A percentile compares a stretch with the other conserved stretches of the same genome.
Conservation (phyloP, 1,284 basidiomycete genomes). For the Cryptococcus sp. region DNA sequence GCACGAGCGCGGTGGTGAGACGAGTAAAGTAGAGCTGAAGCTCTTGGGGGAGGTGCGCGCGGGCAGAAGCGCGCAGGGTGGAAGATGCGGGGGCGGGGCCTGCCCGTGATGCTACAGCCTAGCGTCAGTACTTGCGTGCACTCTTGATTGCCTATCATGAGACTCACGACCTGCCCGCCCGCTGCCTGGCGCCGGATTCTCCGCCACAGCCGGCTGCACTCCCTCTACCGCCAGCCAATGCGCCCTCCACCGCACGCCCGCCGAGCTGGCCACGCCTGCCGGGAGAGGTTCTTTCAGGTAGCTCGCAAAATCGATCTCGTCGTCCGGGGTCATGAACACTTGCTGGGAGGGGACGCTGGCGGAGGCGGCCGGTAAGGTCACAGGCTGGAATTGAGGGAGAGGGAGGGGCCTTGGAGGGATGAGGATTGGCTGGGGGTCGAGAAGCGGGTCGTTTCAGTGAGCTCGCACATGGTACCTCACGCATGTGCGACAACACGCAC, state of each 20-base stretch:
- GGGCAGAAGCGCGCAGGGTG: conserved; percentile 56
- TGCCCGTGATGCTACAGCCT: conserved; percentile 22
- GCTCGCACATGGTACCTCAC: background rate
- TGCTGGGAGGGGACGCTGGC: conserved; percentile 54
- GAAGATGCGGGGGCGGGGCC: conserved; percentile 31
- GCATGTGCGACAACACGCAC: conserved; percentile 30
- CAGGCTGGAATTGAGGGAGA: conserved; percentile 63
- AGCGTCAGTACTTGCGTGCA: background rate
- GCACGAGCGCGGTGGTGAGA: conserved; percentile 78
- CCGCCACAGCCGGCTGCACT: conserved; percentile 91
- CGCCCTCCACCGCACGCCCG: conserved; percentile 56
- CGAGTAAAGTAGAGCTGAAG: conserved; percentile 93
- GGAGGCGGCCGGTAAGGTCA: conserved; percentile 41
- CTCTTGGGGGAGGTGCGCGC: conserved; percentile 90
- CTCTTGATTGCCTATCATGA: too few species aligned
- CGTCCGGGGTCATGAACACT: conserved; percentile 91
- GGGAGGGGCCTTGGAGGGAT: conserved; percentile 45
- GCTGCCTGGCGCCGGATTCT: conserved; percentile 72
- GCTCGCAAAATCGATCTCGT: conserved; percentile 94
- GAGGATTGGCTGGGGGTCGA: conserved; percentile 36
- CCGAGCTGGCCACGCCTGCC: conserved; percentile 36
- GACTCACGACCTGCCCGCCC: conserved; percentile 35
- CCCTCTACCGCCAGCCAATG: conserved; percentile 99
- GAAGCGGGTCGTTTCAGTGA: background rate
- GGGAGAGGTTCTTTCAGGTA: conserved; percentile 59